Conservation (phyloP, 2,329 filamentous ascomycete species). For the Sporothrix inflata region DNA sequence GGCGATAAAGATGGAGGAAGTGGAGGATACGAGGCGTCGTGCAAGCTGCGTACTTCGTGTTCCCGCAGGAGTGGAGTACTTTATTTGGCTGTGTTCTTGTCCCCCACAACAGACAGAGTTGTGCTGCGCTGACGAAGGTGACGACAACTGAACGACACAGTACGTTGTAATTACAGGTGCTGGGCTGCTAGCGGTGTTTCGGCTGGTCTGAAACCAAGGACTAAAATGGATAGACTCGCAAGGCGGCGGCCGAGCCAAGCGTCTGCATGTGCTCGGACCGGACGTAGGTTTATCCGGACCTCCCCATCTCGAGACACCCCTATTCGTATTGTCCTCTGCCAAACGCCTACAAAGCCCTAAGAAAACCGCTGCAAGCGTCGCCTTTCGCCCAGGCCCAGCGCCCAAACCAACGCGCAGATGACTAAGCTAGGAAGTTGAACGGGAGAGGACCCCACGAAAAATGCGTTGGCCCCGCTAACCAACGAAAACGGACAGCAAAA, state of each 20-base stretch:
- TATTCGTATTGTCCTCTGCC: not conserved
- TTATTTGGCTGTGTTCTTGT: not conserved
- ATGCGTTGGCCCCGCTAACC: conserved; percentile 26
- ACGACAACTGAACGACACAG: conserved; percentile 18
- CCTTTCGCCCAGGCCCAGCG: not conserved
- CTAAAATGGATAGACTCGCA: conserved; percentile 11
- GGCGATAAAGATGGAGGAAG: not conserved
- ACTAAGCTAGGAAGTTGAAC: not conserved
- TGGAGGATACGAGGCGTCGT: not conserved
- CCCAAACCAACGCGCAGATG: not conserved
- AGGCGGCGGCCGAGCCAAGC: not conserved
- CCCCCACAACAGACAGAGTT: not conserved
- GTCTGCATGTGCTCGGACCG: conserved; percentile 7
- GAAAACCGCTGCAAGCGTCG: conserved; percentile 9
- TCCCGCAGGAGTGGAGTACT: conserved; percentile 4
- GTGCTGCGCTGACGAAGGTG: conserved; percentile 24
- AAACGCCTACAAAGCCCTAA: conserved; percentile 25
- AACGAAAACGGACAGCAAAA: conserved; percentile 30
- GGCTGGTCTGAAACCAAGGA: not conserved
- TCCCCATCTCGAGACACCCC: not conserved
- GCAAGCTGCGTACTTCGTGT: not conserved
- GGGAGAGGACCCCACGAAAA: conserved; percentile 27
- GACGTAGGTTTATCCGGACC: conserved; percentile 10
- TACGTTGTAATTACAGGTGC: not conserved
- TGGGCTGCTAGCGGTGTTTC: conserved; percentile 25